Base-by-base conservation (phyloP, 176 grass and related monocot genomes). In the Avena eriantha region DNA sequence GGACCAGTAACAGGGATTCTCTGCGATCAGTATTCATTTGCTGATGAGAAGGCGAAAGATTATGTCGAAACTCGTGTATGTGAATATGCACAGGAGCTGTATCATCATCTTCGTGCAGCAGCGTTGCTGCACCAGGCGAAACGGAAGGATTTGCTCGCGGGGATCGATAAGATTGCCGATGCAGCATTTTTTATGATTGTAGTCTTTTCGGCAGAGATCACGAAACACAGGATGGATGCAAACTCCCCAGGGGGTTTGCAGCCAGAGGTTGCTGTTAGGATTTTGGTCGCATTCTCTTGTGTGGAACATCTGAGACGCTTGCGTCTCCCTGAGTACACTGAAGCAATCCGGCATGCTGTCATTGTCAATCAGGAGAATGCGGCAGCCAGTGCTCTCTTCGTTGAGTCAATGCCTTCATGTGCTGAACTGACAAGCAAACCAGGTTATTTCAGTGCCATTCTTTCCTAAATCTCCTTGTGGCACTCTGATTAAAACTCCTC, bases 111-210 rank as follows among this genome's bases (percentile, higher is more conserved):
- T 58, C 90, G 90, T 60, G 18, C 77, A 48, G 90, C 90, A 76
- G 83, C 82, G 61, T 73, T 94, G 76, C 70, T 88, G 49, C 87
- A 96, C 29, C 73, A 53, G 41, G 64, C 84, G 13, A 94, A 89
- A 55, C 85, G 36, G 61, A 82, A 91, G 51, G 86, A 78, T 75
- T 88, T 94, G 70, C 81, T 98, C 24, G 69, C 8, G 1, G 82
- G 86, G 33, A 80, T 96, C 29, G 90, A 96, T 77, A 96, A 92
- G 89, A 83, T 94, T 73, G 88, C 92, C 8, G 90, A 98, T 79
- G 96, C 92, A 39, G 90, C 92, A 61, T 98, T 98, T 85, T 85
- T 98, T 74, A 91, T 98, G 96, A 80, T 98, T 59, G 96, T 98
- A 78, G 80, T 88, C 7, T 90, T 98, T 85, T 84, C 93, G 77